Conservation (phyloP, 768 basidiomycete genomes). For the Scleroderma citrinum region DNA sequence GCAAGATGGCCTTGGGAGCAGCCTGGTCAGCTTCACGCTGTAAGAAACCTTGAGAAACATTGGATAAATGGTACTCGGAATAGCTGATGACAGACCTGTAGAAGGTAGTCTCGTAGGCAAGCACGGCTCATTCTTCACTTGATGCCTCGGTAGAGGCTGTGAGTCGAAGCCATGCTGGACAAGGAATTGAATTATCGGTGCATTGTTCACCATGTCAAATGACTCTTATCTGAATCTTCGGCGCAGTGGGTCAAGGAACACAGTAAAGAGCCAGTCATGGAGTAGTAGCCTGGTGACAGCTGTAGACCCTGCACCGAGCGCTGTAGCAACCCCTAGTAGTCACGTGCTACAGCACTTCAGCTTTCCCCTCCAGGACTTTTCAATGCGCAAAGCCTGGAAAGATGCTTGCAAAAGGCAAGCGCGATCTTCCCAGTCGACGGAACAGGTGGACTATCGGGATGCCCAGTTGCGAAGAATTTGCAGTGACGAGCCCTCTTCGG, state of each 20-base stretch:
- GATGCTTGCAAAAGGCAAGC: constrained; percentile 10
- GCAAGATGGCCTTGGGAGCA: constrained; percentile 53
- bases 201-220: constrained; percentile 50
- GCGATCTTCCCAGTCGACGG: constrained; percentile 1
- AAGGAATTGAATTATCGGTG: constrained; percentile 25
- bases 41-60: constrained; percentile 49
- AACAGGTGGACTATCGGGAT: constrained; percentile 14
- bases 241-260: not conserved
- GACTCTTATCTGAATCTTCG: not conserved
- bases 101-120: constrained; percentile 68
- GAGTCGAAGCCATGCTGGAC: constrained; percentile 17
- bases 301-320: too few relatives aligned
- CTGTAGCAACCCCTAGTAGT: too few relatives aligned
- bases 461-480: constrained; percentile 24
- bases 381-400: constrained; percentile 21
- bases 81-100: constrained; percentile 37
- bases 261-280: not conserved
- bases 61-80: constrained; percentile 13
- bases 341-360: too few relatives aligned
- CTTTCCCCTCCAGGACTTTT: not conserved
- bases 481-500: constrained; percentile 20
- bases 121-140: constrained; percentile 46
- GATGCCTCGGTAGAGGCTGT: constrained; percentile 31
- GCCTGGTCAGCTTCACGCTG: constrained; percentile 60
- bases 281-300: too few relatives aligned